phyloP scores from a whole-genome alignment of 116 monocot species.

The Thalassia testudinum region DNA sequence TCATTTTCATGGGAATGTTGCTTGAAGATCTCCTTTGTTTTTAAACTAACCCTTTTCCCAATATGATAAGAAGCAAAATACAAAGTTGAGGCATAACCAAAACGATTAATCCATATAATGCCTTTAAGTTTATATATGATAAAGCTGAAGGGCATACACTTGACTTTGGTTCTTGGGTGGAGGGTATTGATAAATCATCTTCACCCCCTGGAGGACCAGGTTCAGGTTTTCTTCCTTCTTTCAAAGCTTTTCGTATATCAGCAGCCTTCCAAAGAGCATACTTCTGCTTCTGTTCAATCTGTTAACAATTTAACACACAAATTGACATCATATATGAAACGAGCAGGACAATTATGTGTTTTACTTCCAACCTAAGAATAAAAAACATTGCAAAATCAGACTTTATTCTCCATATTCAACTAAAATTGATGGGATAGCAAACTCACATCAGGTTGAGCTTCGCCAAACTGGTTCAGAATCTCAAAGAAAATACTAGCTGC shows the following conservation, averaged over 20 bases:
- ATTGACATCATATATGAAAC: neutral
- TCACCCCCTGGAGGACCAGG: constrained; percentile 96
- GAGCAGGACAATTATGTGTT: neutral
- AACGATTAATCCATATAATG: too few species aligned
- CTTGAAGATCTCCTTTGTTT: too few species aligned
- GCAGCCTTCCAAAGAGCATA: constrained; percentile 98
- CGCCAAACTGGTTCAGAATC: constrained; percentile 77
- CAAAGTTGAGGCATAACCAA: too few species aligned
- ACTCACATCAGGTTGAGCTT: constrained; percentile 47
- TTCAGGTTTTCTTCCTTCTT: constrained; percentile 89
- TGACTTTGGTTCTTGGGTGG: constrained; percentile 18
- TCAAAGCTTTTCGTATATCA: constrained; percentile 92
- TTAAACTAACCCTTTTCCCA: too few species aligned
- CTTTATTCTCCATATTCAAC: too few species aligned
- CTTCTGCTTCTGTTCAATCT: constrained; percentile 85
- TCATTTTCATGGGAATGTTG: too few species aligned
- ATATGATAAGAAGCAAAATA: too few species aligned
- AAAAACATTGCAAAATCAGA: too few species aligned
- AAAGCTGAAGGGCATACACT: constrained; percentile 10
- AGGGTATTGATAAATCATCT: constrained; percentile 26
- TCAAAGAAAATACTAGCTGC: constrained; percentile 94
- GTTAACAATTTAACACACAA: neutral
- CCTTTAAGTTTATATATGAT: neutral
- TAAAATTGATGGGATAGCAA: neutral
- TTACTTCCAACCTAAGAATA: neutral